These are phyloP conservation scores for Backusella parvicylindrica DNA, from an alignment of 192 early-diverging fungal genomes.

Conservation along the genomic window DNA sequence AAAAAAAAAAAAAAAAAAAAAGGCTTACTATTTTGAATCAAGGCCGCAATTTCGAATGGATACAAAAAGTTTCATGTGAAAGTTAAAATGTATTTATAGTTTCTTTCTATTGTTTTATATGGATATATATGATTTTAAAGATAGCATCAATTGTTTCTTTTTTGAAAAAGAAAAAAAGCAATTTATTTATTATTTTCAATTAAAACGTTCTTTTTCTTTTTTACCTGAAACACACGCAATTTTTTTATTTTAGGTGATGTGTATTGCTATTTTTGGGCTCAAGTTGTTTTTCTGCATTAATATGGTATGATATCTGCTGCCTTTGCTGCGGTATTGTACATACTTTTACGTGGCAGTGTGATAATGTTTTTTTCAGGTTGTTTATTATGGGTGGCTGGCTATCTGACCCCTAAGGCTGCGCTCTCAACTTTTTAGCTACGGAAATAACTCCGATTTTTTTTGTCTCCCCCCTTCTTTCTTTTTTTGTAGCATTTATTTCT, in stretches of 20 bases:
- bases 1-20: neutral
- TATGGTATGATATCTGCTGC: neutral
- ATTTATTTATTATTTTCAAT: neutral
- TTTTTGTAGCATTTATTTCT: neutral
- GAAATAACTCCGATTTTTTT: slow-evolving; percentile 2
- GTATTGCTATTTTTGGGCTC: neutral
- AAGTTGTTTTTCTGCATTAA: neutral
- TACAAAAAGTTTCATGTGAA: neutral
- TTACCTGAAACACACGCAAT: neutral
- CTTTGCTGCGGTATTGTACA: neutral
- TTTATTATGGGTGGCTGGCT: neutral
- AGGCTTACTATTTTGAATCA: neutral
- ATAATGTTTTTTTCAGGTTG: neutral
- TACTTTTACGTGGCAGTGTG: neutral
- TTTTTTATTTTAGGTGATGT: neutral
- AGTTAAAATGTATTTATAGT: neutral
- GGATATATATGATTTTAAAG: neutral
- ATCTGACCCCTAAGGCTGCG: neutral
- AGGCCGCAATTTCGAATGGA: neutral
- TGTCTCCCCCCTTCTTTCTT: neutral
- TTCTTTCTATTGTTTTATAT: neutral
- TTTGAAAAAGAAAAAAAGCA: neutral
- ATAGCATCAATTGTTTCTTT: neutral
- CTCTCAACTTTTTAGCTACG: neutral
- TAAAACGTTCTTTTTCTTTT: neutral